Evolutionary conservation across 2,329 filamentous ascomycete genomes (phyloP), one percentile per base, ranked within the genome.

Genomic region (Bipolaris oryzae): DNA sequence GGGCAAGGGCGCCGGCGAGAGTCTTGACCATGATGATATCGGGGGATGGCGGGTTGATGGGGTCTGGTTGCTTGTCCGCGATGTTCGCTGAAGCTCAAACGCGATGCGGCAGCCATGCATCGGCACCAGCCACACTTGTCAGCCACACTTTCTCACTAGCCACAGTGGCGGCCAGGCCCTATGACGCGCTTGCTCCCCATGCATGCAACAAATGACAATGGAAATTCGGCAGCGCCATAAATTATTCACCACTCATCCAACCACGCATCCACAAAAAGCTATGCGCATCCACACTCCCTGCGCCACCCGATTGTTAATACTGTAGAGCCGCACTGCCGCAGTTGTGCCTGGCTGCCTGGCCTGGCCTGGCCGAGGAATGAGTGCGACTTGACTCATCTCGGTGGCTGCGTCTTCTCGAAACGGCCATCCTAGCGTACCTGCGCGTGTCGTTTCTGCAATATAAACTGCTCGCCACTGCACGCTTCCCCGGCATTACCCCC

Each of bases 1-100:
- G 75, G 69, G 81, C 79, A 53, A 84, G 71, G 58, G 80, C 77
- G 67, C 78, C 75, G 45, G 82, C 66, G 57, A 72, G 74, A 72
- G 77, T 74, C 77, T 83, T 81, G 49, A 67, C 79, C 74, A 76
- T 76, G 64, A 57, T 70, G 57, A 61, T 59, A 55, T 50, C 51
- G 55, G 43, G 39, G 37, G 34, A 31, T 53, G 43, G 38, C 37
- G 45, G n/a, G 53, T 33, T 37, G 50, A 56, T 59, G 57, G 53
- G 57, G 62, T 57, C 38, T 57, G 41, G 59, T 50, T 48, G 45
- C 42, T 43, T 33, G 45, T 48, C 16, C 49, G 48, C 54, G 50
- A 55, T 50, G 42, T 20, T 44, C 42, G 15, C 42, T 49, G 56
- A 54, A 64, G 61, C 61, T 64, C 48, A 48, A 52, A 53, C 55